These are phyloP conservation scores for Cronartium ribicola DNA, from an alignment of 1,284 basidiomycete genomes.

Conservation along the genomic window DNA sequence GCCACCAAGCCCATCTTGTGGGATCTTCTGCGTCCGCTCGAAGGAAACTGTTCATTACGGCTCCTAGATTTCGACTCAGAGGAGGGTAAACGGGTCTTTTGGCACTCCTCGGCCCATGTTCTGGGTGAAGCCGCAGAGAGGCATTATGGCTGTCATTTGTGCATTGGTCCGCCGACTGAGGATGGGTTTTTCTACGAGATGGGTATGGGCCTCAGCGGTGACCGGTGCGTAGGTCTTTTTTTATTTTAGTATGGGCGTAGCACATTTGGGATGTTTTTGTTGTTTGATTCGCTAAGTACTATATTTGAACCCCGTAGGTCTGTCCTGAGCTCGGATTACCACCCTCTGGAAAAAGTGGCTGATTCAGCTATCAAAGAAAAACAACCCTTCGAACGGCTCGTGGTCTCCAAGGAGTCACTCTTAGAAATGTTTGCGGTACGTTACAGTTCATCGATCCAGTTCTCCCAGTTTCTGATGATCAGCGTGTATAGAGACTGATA, in stretches of 20 bases:
- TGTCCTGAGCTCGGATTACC: conserved; percentile 76
- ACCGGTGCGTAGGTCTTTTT: conserved; percentile 56
- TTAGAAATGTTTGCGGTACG: conserved; percentile 91
- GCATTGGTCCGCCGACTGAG: conserved; percentile 93
- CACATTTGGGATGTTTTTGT: background rate
- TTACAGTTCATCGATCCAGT: conserved; percentile 34
- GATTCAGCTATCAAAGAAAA: conserved; percentile 90
- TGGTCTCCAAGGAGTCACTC: conserved; percentile 87
- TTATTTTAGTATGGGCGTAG: background rate
- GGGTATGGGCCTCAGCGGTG: conserved; percentile 61
- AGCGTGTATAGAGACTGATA: background rate
- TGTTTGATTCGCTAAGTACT: background rate
- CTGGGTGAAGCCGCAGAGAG: conserved; percentile 96
- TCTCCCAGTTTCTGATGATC: background rate
- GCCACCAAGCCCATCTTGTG: conserved; percentile 83
- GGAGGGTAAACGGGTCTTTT: conserved; percentile 86
- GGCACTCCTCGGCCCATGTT: conserved; percentile 99
- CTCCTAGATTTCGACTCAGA: conserved; percentile 91
- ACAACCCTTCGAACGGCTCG: conserved; percentile 91
- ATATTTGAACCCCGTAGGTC: conserved; percentile 56
- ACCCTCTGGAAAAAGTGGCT: conserved; percentile 78
- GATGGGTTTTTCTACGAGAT: conserved; percentile 99
- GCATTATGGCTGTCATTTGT: conserved; percentile 95
- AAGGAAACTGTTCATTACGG: conserved; percentile 73
- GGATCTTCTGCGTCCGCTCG: conserved; percentile 92